phyloP scores from a whole-genome alignment of 129 eudicot genomes.

The Pseudognaphalium luteoalbum region DNA sequence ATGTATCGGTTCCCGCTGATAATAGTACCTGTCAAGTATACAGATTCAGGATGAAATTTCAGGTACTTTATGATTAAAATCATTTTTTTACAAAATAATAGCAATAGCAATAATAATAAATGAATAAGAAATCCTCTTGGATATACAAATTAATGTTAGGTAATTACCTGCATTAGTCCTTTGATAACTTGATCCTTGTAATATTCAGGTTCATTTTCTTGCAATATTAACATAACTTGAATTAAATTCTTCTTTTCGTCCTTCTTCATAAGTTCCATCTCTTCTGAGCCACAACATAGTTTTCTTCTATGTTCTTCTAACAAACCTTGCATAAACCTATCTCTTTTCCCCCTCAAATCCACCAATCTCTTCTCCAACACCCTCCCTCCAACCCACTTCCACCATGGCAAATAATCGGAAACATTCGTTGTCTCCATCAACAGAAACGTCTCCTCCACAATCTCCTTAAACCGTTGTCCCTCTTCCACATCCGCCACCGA shows the following conservation, averaged over 20 bases:
- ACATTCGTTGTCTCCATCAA: conserved; percentile 35
- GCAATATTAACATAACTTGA: conserved; percentile 38
- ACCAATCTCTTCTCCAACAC: conserved; percentile 37
- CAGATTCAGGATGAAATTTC: neutral
- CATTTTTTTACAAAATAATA: neutral
- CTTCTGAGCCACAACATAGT: neutral
- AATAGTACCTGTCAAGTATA: conserved; percentile 27
- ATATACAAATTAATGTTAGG: neutral
- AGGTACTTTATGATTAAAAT: too few relatives aligned
- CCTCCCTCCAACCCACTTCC: conserved; percentile 40
- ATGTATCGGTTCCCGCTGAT: conserved; percentile 43
- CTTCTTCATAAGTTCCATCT: neutral
- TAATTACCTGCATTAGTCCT: conserved; percentile 48
- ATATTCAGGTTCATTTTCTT: conserved; percentile 37
- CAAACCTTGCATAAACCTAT: conserved; percentile 40
- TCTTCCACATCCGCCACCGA: conserved; percentile 31
- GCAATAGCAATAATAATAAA: neutral
- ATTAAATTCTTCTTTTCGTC: conserved; percentile 33
- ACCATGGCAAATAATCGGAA: conserved; percentile 45
- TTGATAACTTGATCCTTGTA: conserved; percentile 30
- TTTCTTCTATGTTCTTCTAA: conserved; percentile 30
- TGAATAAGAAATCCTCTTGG: neutral
- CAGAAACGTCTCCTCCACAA: conserved; percentile 31
- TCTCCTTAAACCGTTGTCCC: conserved; percentile 38
- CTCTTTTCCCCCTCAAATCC: conserved; percentile 32